phyloP scores from a whole-genome alignment of 768 basidiomycete species.

The Phylloporus rhodoxanthus region DNA sequence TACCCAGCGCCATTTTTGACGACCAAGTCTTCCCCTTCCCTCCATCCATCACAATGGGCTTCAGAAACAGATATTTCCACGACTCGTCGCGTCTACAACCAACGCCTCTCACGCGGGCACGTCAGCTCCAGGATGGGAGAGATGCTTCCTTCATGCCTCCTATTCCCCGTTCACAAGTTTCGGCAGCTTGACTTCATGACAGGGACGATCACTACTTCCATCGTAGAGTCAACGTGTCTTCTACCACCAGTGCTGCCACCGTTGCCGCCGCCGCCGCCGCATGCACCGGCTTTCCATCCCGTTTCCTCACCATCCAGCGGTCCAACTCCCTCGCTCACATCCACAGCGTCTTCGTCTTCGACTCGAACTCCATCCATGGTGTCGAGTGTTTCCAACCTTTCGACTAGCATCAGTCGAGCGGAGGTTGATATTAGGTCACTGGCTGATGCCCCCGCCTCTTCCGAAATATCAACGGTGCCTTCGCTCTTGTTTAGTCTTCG shows the following conservation, averaged over 20 bases:
- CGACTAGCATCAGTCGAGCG: conserved; percentile 32
- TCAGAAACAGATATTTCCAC: conserved; percentile 63
- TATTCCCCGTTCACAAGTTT: conserved; percentile 34
- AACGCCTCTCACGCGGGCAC: conserved; percentile 55
- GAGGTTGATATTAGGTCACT: conserved; percentile 27
- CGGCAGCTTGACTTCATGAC: conserved; percentile 32
- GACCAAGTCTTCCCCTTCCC: conserved; percentile 35
- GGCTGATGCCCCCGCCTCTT: conserved; percentile 13
- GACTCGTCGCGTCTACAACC: conserved; percentile 70
- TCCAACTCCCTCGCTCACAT: conserved; percentile 30
- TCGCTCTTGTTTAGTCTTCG: conserved; percentile 52
- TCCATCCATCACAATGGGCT: conserved; percentile 50
- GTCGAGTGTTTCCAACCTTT: conserved; percentile 37
- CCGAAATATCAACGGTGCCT: conserved; percentile 49
- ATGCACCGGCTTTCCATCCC: conserved; percentile 20
- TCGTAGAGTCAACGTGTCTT: conserved; percentile 6
- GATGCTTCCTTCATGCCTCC: conserved; percentile 66
- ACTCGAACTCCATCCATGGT: conserved; percentile 36
- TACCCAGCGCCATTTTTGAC: conserved; percentile 32
- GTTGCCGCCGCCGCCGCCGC: not conserved
- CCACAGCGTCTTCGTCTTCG: conserved; percentile 26
- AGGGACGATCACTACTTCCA: conserved; percentile 28
- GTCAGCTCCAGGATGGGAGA: conserved; percentile 31
- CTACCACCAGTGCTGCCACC: not conserved
- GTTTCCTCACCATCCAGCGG: conserved; percentile 32